Base-by-base conservation (phyloP, 805 yeast species). In the Candida germanica region DNA sequence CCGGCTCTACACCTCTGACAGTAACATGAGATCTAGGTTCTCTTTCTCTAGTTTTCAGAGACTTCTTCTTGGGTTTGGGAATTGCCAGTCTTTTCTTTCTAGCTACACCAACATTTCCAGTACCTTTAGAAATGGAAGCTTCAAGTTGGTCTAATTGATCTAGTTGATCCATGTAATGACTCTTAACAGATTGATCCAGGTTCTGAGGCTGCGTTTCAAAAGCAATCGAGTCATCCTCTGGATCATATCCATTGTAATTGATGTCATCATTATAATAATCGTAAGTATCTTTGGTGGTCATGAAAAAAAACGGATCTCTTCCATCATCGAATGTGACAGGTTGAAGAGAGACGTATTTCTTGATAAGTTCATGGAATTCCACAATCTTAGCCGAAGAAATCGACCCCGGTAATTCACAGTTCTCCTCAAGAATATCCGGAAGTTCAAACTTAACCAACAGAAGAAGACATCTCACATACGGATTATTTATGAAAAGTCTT, bases 391-490 rank as follows among this genome's bases (percentile, higher is more conserved):
- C 59, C 5, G 54, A 41, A 0, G 64, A 46, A 1, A 69, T 46
- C 1, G 53, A 34, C 0, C 49, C 36, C 1, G 67, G 69, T 10
- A 79, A 49, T 11, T 61, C 48, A 42, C 73, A 75, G 3, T 49
- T 49, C 29, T 64, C 74, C 20, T 57, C 63, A 20, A 66, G 52
- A 5, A 54, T 53, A 17, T 45, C 59, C 1, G 79, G 76, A 11
- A 73, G 36, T 4, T 55, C 60, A 39, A 69, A 73, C 6, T 81
- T 82, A 14, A 75, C 51, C 4, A 66, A 46, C 7, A 54, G 51
- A 33, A 80, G 54, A 12, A 80, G 51, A 20, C 76, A 56, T 22
- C 86, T 54, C 12, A 76, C 38, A 33, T 71, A 61, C 2, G 79
- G 70, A 36, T 79, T 76, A 13, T 64, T 65, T 15, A 73, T 62